Conservation (phyloP, 805 yeast species). For the Candida koratica region DNA sequence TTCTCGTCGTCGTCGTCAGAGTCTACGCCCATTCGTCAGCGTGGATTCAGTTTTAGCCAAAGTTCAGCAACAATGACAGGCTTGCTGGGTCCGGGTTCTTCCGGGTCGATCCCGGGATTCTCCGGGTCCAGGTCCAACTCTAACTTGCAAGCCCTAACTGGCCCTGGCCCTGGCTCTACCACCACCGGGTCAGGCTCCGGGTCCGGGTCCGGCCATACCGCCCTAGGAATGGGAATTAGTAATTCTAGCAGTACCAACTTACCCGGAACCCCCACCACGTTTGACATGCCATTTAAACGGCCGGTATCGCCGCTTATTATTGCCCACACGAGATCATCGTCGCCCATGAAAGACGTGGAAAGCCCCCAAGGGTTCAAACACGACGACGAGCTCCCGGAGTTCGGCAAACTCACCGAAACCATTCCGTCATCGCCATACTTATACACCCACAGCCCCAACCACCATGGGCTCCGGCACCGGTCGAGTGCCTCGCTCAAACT, state of each 20-base stretch:
- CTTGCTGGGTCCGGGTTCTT: conserved; percentile 1
- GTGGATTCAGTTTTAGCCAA: conserved; percentile 29
- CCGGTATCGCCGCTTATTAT: conserved; percentile 42
- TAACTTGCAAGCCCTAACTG: background rate
- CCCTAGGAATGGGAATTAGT: conserved; percentile 9
- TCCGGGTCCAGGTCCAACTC: conserved; percentile 2
- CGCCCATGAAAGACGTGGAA: conserved; percentile 16
- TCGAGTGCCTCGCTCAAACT: conserved; percentile 27
- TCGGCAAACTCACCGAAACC: conserved; percentile 16
- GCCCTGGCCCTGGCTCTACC: background rate
- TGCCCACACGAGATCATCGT: conserved; percentile 13
- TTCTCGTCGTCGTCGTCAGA: conserved; percentile 49
- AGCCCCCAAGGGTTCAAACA: conserved; percentile 9
- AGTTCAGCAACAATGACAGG: conserved; percentile 1
- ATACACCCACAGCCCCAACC: conserved; percentile 3
- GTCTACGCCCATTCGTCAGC: conserved; percentile 35
- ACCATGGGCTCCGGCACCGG: conserved; percentile 16
- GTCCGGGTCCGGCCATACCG: too few relatives aligned
- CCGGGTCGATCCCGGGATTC: conserved; percentile 1
- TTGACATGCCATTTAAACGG: conserved; percentile 39
- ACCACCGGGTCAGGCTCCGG: background rate
- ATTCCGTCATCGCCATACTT: conserved; percentile 7
- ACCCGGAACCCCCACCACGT: conserved; percentile 3
- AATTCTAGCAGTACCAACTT: conserved; percentile 9
- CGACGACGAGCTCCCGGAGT: conserved; percentile 14